Percentiles rank a stretch among this genome's conserved stretches.
Evolutionary conservation across 257 asterid species (phyloP).

Genomic region (Nicotiana knightiana): DNA sequence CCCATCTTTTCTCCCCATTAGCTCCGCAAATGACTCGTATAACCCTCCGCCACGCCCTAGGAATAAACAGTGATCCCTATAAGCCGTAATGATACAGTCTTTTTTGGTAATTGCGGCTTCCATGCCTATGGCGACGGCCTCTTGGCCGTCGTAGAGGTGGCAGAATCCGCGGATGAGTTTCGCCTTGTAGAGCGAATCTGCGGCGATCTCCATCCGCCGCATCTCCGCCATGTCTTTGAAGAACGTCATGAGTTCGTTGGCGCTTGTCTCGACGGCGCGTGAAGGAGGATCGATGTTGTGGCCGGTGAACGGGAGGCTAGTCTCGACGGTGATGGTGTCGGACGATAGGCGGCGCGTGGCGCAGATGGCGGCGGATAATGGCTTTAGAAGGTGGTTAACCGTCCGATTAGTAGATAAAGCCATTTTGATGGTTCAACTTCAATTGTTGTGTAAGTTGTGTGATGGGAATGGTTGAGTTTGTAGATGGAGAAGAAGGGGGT

Average conservation of each 20-base stretch:
- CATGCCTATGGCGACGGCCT: conserved; percentile 89
- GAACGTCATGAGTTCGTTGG: conserved; percentile 68
- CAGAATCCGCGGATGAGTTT: conserved; percentile 90
- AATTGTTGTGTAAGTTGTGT: not conserved
- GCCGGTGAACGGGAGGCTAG: conserved; percentile 69
- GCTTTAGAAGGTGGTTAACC: conserved; percentile 2
- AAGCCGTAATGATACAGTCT: conserved; percentile 77
- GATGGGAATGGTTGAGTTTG: not conserved
- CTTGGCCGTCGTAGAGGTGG: conserved; percentile 96
- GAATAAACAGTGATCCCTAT: conserved; percentile 67
- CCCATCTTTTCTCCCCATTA: conserved; percentile 90
- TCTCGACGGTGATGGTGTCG: conserved; percentile 61
- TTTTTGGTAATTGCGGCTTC: conserved; percentile 77
- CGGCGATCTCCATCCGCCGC: conserved; percentile 96
- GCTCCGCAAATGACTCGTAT: conserved; percentile 60
- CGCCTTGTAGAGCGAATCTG: conserved; percentile 92
- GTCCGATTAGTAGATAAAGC: conserved; percentile 3
- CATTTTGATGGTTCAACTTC: not conserved
- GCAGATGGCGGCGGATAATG: conserved; percentile 7
- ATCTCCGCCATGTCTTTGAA: conserved; percentile 76
- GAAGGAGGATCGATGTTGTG: conserved; percentile 93
- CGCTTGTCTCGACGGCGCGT: conserved; percentile 61
- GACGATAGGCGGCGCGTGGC: conserved; percentile 44
- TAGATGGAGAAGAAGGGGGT: not conserved
- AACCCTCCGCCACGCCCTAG: conserved; percentile 84